Conservation (phyloP, 2,329 filamentous ascomycete genomes). For the Onygena corvina region DNA sequence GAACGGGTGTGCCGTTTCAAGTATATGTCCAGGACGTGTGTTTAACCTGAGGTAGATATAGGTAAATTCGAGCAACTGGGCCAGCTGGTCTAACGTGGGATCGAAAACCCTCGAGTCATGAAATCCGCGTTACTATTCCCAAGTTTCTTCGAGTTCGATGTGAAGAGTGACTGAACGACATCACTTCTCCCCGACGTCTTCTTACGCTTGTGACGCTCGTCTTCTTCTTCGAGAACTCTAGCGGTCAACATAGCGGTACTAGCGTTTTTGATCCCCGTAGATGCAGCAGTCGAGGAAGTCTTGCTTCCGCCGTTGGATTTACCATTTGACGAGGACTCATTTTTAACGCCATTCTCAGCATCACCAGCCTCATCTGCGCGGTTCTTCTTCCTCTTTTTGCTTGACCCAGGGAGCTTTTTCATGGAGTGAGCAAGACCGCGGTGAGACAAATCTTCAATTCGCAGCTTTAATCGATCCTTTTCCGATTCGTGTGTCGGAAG, state of each 20-base stretch:
- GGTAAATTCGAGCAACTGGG: too few species aligned
- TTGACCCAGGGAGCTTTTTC: conserved; percentile 58
- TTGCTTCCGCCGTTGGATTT: conserved; percentile 16
- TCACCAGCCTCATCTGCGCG: conserved; percentile 26
- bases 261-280: conserved; percentile 68
- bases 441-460: conserved; percentile 57
- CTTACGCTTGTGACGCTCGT: conserved; percentile 64
- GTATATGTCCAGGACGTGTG: too few species aligned
- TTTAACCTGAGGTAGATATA: too few species aligned
- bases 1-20: too few species aligned
- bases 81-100: conserved; percentile 24
- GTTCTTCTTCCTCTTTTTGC: conserved; percentile 61
- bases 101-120: conserved; percentile 47
- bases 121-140: conserved; percentile 40
- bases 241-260: conserved; percentile 75
- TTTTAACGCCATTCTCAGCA: neutral
- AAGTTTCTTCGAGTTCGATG: conserved; percentile 32
- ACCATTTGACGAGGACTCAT: conserved; percentile 13
- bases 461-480: conserved; percentile 51
- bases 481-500: conserved; percentile 61
- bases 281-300: conserved; percentile 25
- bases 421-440: conserved; percentile 71
- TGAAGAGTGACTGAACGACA: conserved; percentile 45
- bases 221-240: conserved; percentile 76
- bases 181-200: conserved; percentile 54